Evolutionary conservation across 2,329 filamentous ascomycete species (phyloP).

Genomic region (Lasiodiplodia sp.): DNA sequence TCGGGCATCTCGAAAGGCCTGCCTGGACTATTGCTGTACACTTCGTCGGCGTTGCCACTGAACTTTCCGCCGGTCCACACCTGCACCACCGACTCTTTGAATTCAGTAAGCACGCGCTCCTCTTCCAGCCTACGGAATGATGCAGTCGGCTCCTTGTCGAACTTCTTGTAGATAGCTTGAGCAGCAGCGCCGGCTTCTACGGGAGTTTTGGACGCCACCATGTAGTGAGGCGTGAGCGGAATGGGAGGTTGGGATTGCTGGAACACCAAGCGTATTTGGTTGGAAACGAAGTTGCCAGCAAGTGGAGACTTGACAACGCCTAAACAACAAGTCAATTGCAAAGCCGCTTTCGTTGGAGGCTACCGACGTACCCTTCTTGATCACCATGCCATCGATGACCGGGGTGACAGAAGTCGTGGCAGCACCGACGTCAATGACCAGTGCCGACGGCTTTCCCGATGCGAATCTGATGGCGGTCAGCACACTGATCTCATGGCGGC

Average conservation of each 20-base stretch:
- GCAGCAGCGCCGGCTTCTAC: slow-evolving; percentile 86
- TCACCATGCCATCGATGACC: slow-evolving; percentile 91
- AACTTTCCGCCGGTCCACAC: slow-evolving; percentile 84
- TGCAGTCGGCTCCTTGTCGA: slow-evolving; percentile 65
- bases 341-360: background rate
- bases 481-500: background rate
- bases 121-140: slow-evolving; percentile 87
- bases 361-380: slow-evolving; percentile 69
- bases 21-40: slow-evolving; percentile 74
- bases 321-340: slow-evolving; percentile 29
- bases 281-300: slow-evolving; percentile 88
- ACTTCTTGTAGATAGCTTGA: slow-evolving; percentile 77
- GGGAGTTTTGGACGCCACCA: slow-evolving; percentile 84
- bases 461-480: slow-evolving; percentile 67
- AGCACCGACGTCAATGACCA: slow-evolving; percentile 91
- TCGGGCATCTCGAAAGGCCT: slow-evolving; percentile 97
- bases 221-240: slow-evolving; percentile 82
- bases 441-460: slow-evolving; percentile 88
- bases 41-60: slow-evolving; percentile 72
- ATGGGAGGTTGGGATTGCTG: slow-evolving; percentile 71
- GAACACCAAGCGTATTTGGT: slow-evolving; percentile 85
- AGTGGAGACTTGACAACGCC: slow-evolving; percentile 85
- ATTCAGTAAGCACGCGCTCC: slow-evolving; percentile 91
- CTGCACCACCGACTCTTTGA: slow-evolving; percentile 97
- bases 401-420: slow-evolving; percentile 88